Percentiles rank a stretch among this genome's conserved stretches.
These are phyloP conservation scores for Panicum hallii DNA, from an alignment of 202 grass and related monocot species.

Conservation along the genomic window DNA sequence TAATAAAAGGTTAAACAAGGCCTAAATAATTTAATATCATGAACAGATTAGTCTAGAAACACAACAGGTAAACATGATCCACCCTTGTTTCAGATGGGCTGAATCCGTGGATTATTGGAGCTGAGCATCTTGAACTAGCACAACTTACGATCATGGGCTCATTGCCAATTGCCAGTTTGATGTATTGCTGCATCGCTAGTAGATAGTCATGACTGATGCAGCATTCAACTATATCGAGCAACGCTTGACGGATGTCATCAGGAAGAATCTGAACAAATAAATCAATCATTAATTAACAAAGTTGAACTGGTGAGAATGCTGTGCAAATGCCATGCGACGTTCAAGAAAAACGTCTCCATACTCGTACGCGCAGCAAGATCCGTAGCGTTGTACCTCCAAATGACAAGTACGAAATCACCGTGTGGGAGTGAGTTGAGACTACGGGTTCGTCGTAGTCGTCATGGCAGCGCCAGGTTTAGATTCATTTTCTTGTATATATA, in stretches of 20 bases:
- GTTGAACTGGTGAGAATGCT: neutral
- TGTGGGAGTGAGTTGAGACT: neutral
- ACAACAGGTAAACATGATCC: too few species aligned
- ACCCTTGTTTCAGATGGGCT: too few species aligned
- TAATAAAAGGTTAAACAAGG: too few species aligned
- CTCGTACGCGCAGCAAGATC: neutral
- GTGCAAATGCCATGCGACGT: neutral
- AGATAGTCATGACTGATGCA: slow-evolving; percentile 90
- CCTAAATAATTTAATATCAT: too few species aligned
- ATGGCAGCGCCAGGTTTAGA: too few species aligned
- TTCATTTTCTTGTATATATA: too few species aligned
- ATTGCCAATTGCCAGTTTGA: slow-evolving; percentile 90
- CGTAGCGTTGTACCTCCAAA: neutral
- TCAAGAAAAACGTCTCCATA: neutral
- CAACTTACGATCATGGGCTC: slow-evolving; percentile 31
- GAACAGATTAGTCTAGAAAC: too few species aligned
- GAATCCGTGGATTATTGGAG: too few species aligned
- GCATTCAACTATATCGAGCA: slow-evolving; percentile 71
- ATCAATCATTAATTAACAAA: neutral
- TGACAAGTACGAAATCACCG: neutral
- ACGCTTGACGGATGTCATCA: slow-evolving; percentile 71
- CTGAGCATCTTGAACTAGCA: too few species aligned
- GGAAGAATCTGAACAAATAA: slow-evolving; percentile 65
- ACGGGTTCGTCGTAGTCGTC: too few species aligned
- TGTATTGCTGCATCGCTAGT: slow-evolving; percentile 82